These are phyloP conservation scores for Nepenthes mirabilis DNA, from an alignment of 148 eudicot species.

Conservation along the genomic window DNA sequence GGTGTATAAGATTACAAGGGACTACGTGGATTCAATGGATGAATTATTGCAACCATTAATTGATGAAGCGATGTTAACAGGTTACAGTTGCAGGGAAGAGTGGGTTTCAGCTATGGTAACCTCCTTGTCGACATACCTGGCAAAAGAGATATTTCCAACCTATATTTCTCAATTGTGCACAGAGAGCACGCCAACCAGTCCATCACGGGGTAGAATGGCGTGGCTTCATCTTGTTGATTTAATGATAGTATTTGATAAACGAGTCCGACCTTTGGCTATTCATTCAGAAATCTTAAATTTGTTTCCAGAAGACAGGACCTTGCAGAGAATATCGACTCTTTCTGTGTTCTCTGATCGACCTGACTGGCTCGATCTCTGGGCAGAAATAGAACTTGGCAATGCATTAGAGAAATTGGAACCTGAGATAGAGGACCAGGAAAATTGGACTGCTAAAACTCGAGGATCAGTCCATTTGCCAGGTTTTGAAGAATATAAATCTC, in stretches of 20 bases:
- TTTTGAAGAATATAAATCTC: conserved; percentile 59
- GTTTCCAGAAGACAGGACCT: conserved; percentile 47
- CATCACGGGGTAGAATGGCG: conserved; percentile 41
- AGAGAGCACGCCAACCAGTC: conserved; percentile 32
- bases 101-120: conserved; percentile 85
- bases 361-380: conserved; percentile 94
- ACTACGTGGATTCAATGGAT: conserved; percentile 82
- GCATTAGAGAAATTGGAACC: conserved; percentile 40
- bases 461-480: conserved; percentile 36
- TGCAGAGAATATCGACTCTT: conserved; percentile 56
- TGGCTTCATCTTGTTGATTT: conserved; percentile 84
- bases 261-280: conserved; percentile 41
- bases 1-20: conserved; percentile 68
- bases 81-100: conserved; percentile 95
- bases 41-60: conserved; percentile 87
- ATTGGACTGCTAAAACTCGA: conserved; percentile 42
- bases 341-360: conserved; percentile 87
- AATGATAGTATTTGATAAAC: conserved; percentile 85
- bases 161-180: conserved; percentile 49
- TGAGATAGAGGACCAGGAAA: conserved; percentile 57
- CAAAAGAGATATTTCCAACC: conserved; percentile 68
- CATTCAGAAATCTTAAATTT: conserved; percentile 48
- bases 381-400: conserved; percentile 63
- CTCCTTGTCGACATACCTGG: conserved; percentile 70
- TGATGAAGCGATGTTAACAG: conserved; percentile 89